Conservation (phyloP, 2,329 filamentous ascomycete genomes). For the Fusarium heterosporum region DNA sequence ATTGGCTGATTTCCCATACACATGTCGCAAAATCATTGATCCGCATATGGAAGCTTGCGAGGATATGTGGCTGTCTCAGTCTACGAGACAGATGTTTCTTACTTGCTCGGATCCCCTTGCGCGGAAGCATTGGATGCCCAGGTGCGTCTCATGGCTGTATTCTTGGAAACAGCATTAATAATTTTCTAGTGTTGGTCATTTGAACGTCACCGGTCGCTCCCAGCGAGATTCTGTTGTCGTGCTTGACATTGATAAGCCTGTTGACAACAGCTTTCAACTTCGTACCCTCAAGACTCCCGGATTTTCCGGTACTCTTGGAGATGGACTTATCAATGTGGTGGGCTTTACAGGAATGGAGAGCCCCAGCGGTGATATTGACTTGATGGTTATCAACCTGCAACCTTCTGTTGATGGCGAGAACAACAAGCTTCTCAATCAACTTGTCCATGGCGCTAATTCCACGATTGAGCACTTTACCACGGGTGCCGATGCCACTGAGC, state of each 20-base stretch:
- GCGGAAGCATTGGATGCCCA: constrained; percentile 37
- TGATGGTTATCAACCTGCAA: constrained; percentile 35
- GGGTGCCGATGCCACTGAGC: neutral
- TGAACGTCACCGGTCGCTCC: constrained; percentile 49
- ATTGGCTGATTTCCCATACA: constrained; percentile 43
- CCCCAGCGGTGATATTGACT: constrained; percentile 21
- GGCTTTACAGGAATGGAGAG: constrained; percentile 50
- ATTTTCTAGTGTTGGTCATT: constrained; percentile 14
- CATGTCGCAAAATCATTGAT: constrained; percentile 40
- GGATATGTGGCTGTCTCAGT: constrained; percentile 45
- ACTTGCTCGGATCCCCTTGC: constrained; percentile 40
- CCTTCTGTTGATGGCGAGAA: constrained; percentile 28
- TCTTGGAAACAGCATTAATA: neutral
- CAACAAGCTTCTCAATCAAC: constrained; percentile 23
- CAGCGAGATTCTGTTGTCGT: constrained; percentile 49
- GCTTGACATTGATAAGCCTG: constrained; percentile 50
- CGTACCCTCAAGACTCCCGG: constrained; percentile 44
- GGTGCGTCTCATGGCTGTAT: constrained; percentile 6
- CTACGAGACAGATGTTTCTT: constrained; percentile 42
- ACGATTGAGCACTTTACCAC: constrained; percentile 40
- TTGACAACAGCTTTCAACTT: constrained; percentile 31
- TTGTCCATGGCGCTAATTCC: constrained; percentile 17
- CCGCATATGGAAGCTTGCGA: constrained; percentile 40
- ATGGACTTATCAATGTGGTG: constrained; percentile 47
- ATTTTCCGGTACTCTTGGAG: constrained; percentile 49